These are phyloP conservation scores for Dipteronia dyeriana DNA, from an alignment of 345 rosid genomes.

Conservation along the genomic window DNA sequence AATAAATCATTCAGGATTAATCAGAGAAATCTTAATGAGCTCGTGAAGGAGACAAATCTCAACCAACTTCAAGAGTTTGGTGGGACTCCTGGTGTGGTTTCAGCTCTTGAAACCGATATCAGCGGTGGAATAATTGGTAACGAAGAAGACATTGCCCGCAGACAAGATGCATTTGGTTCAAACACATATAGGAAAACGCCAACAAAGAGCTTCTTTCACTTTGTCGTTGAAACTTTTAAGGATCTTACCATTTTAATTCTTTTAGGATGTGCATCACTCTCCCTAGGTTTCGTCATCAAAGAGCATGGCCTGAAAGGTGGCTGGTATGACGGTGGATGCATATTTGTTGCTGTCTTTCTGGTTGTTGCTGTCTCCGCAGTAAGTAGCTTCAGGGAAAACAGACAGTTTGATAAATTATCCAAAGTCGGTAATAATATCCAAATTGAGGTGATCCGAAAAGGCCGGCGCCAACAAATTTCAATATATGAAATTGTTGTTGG, in stretches of 20 bases:
- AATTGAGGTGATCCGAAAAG: conserved; percentile 21
- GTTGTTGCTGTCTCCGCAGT: conserved; percentile 23
- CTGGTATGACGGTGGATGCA: conserved; percentile 41
- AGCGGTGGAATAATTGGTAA: conserved; percentile 25
- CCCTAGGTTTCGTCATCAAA: conserved; percentile 30
- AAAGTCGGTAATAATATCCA: conserved; percentile 12
- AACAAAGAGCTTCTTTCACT: conserved; percentile 22
- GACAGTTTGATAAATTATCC: conserved; percentile 8
- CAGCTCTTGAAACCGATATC: conserved; percentile 15
- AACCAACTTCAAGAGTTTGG: conserved; percentile 12
- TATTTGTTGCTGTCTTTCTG: conserved; percentile 26
- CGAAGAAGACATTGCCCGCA: conserved; percentile 21
- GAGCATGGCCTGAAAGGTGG: conserved; percentile 31
- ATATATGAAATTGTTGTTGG: conserved; percentile 37
- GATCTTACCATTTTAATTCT: conserved; percentile 29
- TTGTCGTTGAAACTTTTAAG: conserved; percentile 25
- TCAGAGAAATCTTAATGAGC: conserved; percentile 19
- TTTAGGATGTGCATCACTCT: conserved; percentile 29
- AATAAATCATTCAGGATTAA: conserved; percentile 15
- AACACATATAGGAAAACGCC: conserved; percentile 40
- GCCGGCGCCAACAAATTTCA: conserved; percentile 14
- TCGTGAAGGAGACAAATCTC: conserved; percentile 21
- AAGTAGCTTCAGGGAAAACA: conserved; percentile 21
- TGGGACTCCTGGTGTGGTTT: conserved; percentile 25
- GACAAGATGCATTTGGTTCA: conserved; percentile 34